These are phyloP conservation scores for Ustilago vetiveriae DNA, from an alignment of 1,284 basidiomycete genomes.

Conservation along the genomic window DNA sequence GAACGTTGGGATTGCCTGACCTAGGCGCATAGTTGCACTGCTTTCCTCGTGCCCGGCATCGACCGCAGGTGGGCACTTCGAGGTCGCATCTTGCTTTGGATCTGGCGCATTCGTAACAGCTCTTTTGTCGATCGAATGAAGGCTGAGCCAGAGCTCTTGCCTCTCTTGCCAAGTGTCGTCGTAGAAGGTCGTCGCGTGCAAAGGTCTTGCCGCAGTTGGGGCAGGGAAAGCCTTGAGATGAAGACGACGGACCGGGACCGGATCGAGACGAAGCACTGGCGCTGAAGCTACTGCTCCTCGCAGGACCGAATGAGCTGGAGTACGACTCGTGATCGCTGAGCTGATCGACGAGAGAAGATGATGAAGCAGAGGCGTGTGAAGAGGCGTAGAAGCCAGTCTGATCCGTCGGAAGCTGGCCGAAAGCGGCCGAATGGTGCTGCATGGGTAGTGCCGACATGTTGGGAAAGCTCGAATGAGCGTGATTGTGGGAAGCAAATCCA, in stretches of 20 bases:
- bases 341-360: slow-evolving; percentile 42
- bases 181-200: slow-evolving; percentile 52
- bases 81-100: slow-evolving; percentile 62
- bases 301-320: slow-evolving; percentile 34
- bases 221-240: slow-evolving; percentile 43
- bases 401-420: slow-evolving; percentile 16
- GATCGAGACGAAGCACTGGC: slow-evolving; percentile 12
- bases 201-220: slow-evolving; percentile 59
- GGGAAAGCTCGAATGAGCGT: slow-evolving; percentile 15
- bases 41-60: slow-evolving; percentile 57
- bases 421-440: slow-evolving; percentile 17
- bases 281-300: slow-evolving; percentile 23
- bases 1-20: slow-evolving; percentile 59
- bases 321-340: slow-evolving; percentile 45
- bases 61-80: slow-evolving; percentile 58
- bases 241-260: slow-evolving; percentile 41
- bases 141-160: slow-evolving; percentile 54
- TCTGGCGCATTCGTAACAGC: slow-evolving; percentile 57
- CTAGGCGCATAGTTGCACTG: slow-evolving; percentile 56
- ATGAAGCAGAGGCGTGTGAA: slow-evolving; percentile 42
- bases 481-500: slow-evolving; percentile 13
- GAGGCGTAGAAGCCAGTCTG: slow-evolving; percentile 31
- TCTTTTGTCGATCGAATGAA: slow-evolving; percentile 57
- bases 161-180: slow-evolving; percentile 55
- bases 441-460: slow-evolving; percentile 26